Evolutionary conservation across 1,284 basidiomycete species (phyloP).

Genomic region (Coriolopsis trogii): DNA sequence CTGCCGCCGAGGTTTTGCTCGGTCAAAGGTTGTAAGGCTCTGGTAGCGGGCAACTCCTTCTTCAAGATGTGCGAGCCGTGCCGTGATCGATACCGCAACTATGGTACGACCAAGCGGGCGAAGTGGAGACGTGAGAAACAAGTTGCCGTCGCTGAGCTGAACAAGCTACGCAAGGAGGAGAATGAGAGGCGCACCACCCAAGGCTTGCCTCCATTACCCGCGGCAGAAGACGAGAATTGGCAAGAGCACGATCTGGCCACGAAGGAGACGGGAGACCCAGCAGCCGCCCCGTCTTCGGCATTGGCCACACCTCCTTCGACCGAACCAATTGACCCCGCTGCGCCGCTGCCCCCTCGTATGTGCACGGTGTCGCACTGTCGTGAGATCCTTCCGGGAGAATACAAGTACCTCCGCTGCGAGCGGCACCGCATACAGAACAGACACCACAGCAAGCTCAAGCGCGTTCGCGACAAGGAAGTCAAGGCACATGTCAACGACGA

Average conservation of each 20-base stretch:
- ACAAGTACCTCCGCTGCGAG: conserved; percentile 56
- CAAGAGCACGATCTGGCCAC: conserved; percentile 6
- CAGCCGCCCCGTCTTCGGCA: background rate
- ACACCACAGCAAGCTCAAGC: conserved; percentile 54
- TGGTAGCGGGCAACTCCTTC: conserved; percentile 42
- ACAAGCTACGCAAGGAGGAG: conserved; percentile 40
- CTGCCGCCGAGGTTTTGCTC: conserved; percentile 46
- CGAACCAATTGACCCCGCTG: background rate
- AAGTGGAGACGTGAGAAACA: conserved; percentile 54
- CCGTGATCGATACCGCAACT: conserved; percentile 50
- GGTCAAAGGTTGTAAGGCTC: conserved; percentile 55
- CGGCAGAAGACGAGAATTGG: conserved; percentile 19
- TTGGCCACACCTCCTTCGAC: background rate
- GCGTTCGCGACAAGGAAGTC: conserved; percentile 47
- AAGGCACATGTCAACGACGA: conserved; percentile 38
- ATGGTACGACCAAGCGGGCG: conserved; percentile 56
- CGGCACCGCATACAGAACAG: conserved; percentile 57
- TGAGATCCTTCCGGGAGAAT: conserved; percentile 47
- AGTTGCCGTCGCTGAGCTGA: conserved; percentile 45
- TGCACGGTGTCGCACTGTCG: conserved; percentile 63
- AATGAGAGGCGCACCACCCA: conserved; percentile 39
- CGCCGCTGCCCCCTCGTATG: conserved; percentile 42
- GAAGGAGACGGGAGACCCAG: background rate
- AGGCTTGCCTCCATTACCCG: conserved; percentile 34
- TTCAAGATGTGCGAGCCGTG: conserved; percentile 62